Conservation (phyloP, 1,284 basidiomycete species). For the Pascua sp. region DNA sequence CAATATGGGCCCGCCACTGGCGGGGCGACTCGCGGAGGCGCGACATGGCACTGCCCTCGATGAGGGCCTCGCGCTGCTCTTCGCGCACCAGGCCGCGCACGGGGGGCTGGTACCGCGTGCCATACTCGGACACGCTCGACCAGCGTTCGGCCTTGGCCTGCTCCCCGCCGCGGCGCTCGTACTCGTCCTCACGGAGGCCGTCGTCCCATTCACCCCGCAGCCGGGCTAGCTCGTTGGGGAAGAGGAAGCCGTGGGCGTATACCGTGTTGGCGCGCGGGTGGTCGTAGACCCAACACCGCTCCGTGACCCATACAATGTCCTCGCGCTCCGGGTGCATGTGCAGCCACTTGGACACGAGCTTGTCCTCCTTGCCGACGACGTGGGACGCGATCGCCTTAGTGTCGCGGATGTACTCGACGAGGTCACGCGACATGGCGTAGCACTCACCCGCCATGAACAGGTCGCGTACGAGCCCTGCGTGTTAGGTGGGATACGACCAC, state of each 20-base stretch:
- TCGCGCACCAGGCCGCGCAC: constrained; percentile 60
- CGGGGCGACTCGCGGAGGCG: constrained; percentile 18
- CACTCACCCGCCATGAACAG: constrained; percentile 94
- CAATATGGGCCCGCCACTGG: background rate
- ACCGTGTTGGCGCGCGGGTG: constrained; percentile 90
- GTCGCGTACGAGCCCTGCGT: constrained; percentile 66
- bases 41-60: constrained; percentile 63
- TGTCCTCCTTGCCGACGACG: constrained; percentile 86
- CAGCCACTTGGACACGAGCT: constrained; percentile 91
- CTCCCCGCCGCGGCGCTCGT: constrained; percentile 24
- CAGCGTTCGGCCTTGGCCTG: constrained; percentile 53
- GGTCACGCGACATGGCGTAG: constrained; percentile 84
- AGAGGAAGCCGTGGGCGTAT: constrained; percentile 96
- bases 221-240: constrained; percentile 79
- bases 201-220: constrained; percentile 54
- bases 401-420: constrained; percentile 82
- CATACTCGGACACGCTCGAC: constrained; percentile 84
- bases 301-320: constrained; percentile 81
- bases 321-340: constrained; percentile 73
- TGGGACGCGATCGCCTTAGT: constrained; percentile 66
- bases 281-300: constrained; percentile 97
- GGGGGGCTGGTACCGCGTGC: constrained; percentile 71
- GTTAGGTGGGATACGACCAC: constrained; percentile 53
- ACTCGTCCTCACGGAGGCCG: constrained; percentile 21
- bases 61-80: constrained; percentile 83